Evolutionary conservation across 2,329 filamentous ascomycete species (phyloP).

Genomic region (Ophiocordyceps unilateralis): DNA sequence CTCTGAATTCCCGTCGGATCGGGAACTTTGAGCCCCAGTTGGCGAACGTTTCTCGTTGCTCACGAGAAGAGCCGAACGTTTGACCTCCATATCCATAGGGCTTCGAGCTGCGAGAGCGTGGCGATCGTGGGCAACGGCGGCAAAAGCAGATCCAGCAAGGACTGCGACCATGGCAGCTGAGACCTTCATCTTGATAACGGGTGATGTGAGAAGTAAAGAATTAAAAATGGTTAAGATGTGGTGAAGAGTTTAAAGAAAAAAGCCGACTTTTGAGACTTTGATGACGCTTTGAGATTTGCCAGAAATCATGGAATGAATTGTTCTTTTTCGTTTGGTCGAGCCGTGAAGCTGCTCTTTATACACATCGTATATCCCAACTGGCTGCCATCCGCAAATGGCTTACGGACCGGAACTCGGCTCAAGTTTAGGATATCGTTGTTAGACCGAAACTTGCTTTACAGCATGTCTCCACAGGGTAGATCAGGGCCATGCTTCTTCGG

Average conservation of each 20-base stretch:
- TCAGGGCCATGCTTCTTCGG: not conserved
- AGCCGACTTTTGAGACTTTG: not conserved
- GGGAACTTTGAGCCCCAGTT: too few species aligned
- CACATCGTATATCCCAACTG: too few species aligned
- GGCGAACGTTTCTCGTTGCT: too few species aligned
- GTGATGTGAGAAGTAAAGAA: not conserved
- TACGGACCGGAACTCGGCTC: not conserved
- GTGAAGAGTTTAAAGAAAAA: not conserved
- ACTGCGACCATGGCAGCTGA: not conserved
- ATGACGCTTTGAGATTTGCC: not conserved
- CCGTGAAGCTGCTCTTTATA: not conserved
- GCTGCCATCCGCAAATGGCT: not conserved
- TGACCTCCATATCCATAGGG: not conserved
- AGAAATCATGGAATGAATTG: not conserved
- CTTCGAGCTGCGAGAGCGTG: not conserved
- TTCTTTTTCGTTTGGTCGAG: not conserved
- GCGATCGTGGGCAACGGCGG: not conserved
- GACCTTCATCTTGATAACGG: not conserved
- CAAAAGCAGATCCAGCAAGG: not conserved
- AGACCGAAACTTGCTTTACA: not conserved
- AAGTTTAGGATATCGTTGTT: not conserved
- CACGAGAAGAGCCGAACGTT: not conserved
- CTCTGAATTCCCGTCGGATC: too few species aligned
- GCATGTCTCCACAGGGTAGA: not conserved
- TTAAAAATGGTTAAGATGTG: not conserved